These are phyloP conservation scores for Diaporthe ampelina DNA, from an alignment of 2,329 filamentous ascomycete species.

Conservation along the genomic window DNA sequence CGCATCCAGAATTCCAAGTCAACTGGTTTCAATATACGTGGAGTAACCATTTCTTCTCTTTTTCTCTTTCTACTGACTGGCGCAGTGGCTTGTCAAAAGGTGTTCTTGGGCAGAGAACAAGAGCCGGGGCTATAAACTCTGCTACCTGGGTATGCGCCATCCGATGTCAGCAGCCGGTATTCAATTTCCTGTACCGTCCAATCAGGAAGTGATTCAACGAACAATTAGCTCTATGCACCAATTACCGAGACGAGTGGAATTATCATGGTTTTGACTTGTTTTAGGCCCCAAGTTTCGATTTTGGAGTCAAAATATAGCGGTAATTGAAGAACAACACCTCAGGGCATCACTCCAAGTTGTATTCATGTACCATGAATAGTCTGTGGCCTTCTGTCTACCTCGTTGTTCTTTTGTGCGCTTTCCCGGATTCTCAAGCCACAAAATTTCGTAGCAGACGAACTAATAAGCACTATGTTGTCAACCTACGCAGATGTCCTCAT, in stretches of 20 bases:
- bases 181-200: not conserved
- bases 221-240: not conserved
- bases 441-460: not conserved
- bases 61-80: not conserved
- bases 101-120: not conserved
- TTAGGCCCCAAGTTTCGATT: not conserved
- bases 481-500: not conserved
- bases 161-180: not conserved
- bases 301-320: not conserved
- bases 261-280: not conserved
- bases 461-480: not conserved
- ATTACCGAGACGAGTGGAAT: not conserved
- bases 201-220: not conserved
- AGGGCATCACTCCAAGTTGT: not conserved
- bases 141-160: too few species aligned
- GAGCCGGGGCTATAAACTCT: not conserved
- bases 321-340: not conserved
- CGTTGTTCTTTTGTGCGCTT: not conserved
- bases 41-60: not conserved
- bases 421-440: not conserved
- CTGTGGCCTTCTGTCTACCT: not conserved
- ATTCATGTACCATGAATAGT: too few species aligned
- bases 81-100: not conserved
- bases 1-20: not conserved
- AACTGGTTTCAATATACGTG: not conserved